Base-by-base conservation (phyloP, 2,329 filamentous ascomycete genomes). In the Tolypocladium inflatum region DNA sequence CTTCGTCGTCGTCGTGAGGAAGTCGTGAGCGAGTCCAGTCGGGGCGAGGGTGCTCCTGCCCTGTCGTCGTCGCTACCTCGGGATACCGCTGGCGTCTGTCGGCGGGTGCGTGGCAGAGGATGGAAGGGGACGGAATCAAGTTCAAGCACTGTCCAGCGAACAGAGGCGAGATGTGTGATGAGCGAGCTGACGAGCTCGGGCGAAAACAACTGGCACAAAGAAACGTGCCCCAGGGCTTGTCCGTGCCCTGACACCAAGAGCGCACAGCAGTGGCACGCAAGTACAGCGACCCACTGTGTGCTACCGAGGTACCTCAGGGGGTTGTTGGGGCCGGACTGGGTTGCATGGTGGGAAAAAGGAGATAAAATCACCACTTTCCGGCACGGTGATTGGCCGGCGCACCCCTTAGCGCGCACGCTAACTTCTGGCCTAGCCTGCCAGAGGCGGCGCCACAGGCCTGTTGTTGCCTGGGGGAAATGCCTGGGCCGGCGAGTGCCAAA, bases 361-460 rank as follows among this genome's bases (percentile, higher is more conserved):
- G 73, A 76, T 71, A 74, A 71, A 76, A 72, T 69, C 66, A 66
- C 62, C 59, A 60, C 60, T 51, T 60, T 56, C 17, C 26, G n/a
- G 45, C 13, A 15, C 30, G 54, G 19, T 77, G 72, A 78, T 78
- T 78, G 74, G 76, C 62, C 60, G 37, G 58, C 39, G 61, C 10
- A 51, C 21, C 57, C 59, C 60, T 67, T 73, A 74, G 74, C 68
- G 68, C 63, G 45, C 35, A 61, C 63, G 63, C 71, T 73, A 74
- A 71, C 65, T 64, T 68, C 66, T 68, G 66, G 68, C 70, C 70
- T 70, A 71, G 68, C 67, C 69, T 70, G 65, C 68, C 68, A 72
- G 69, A 70, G 66, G 64, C 71, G 69, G 70, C 75, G 74, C 75
- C 74, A 77, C 75, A 70, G 67, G 68, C 67, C 70, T 71, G 71